Percentiles rank a stretch among this genome's conserved stretches.
Evolutionary conservation across 345 rosid species (phyloP).

Genomic region (Moricandia moricandioides): DNA sequence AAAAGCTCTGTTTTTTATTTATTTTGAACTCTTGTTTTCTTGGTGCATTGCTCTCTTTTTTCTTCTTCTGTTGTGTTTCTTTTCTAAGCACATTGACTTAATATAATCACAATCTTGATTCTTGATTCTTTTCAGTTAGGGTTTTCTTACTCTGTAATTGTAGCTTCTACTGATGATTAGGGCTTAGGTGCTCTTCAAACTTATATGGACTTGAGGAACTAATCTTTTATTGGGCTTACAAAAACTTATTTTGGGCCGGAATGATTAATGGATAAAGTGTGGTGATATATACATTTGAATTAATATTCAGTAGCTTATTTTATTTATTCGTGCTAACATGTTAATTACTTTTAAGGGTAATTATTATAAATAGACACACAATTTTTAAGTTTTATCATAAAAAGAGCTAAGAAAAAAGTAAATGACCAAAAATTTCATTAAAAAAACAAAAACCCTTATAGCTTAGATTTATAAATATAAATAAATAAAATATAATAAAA

Average conservation of each 20-base stretch:
- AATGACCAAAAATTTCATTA: too few relatives aligned
- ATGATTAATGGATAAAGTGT: background rate
- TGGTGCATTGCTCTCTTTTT: background rate
- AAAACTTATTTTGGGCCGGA: background rate
- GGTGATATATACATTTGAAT: too few relatives aligned
- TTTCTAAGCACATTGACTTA: background rate
- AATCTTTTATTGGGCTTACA: background rate
- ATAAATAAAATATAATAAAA: too few relatives aligned
- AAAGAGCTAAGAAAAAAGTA: too few relatives aligned
- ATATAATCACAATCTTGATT: constrained; percentile 11
- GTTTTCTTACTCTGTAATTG: background rate
- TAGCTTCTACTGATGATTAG: background rate
- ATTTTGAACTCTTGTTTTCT: background rate
- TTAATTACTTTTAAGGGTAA: too few relatives aligned
- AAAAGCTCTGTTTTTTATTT: background rate
- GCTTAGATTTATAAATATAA: too few relatives aligned
- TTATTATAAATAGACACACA: background rate
- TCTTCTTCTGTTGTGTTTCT: constrained; percentile 4
- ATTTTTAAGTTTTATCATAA: too few relatives aligned
- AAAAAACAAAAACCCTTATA: too few relatives aligned
- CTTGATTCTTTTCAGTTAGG: too few relatives aligned
- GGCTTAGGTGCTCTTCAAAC: background rate
- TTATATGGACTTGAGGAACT: background rate
- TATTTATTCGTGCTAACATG: background rate
- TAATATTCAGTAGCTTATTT: background rate